Evolutionary conservation across 2,329 filamentous ascomycete species (phyloP), one percentile per base, ranked within the genome.

Genomic region (Aspergillus luchuensis): DNA sequence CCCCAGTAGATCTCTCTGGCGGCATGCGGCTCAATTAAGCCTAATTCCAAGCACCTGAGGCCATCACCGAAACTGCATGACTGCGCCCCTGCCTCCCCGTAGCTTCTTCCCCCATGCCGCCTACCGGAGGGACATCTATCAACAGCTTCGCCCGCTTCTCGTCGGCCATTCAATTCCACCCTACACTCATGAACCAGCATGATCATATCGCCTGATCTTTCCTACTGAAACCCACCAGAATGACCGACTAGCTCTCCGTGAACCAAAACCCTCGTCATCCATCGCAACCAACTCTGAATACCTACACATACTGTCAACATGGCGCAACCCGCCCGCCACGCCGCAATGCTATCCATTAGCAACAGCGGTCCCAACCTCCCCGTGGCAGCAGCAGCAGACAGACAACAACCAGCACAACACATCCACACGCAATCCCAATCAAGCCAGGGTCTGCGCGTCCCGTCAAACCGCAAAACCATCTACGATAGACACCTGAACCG

Each of bases 401-500:
- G 72, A 49, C 67, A 66, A 54, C 69, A 72, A 38, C 57, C 70
- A 21, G 67, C 69, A 53, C 67, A 70, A 60, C 85, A 82, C 72
- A 73, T 82, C 45, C 82, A 83, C 67, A 75, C 82, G 59, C 72
- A 78, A 65, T 78, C 82, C 65, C 75, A 75, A 63, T 70, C 78
- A 25, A 74, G 79, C 61, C 76, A 78, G 4, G 76, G 91, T 25
- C 88, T 99, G 63, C 91, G 92, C 68, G 91, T 96, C 72, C 94
- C 95, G 51, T 91, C 91, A 59, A 96, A 88, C 77, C 92, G 92
- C 81, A 98, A 98, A 81, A 97, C 92, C 66, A 98, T 99, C 81
- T 99, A 98, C 82, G 92, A 97, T 82, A 87, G 95, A 58, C 92
- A 96, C 63, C 83, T 98, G 63, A 97, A 97, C 79, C 90, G 95